Percentiles rank a stretch among this genome's conserved stretches.
These are phyloP conservation scores for Trichosporon coremiiforme DNA, from an alignment of 1,284 basidiomycete genomes.

Conservation along the genomic window DNA sequence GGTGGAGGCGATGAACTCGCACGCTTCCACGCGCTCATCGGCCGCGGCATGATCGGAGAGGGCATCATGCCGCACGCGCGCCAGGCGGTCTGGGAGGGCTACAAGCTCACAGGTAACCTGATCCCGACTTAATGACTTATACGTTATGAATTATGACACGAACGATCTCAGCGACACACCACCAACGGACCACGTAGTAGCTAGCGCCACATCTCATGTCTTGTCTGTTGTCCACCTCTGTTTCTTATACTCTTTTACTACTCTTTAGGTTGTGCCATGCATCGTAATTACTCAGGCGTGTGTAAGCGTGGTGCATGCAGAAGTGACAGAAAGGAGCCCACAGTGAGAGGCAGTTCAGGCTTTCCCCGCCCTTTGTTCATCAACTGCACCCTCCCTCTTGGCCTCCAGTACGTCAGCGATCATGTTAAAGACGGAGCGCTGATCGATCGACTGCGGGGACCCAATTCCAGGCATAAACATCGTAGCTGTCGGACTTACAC, in stretches of 20 bases:
- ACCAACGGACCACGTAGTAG: neutral
- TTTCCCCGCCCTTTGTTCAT: no score
- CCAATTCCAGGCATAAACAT: no score
- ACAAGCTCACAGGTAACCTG: constrained; percentile 2
- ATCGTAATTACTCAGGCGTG: neutral
- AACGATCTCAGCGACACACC: constrained; percentile 1
- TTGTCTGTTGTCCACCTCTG: constrained; percentile 7
- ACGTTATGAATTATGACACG: neutral
- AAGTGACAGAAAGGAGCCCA: no score
- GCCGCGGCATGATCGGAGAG: constrained; percentile 1
- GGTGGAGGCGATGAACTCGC: neutral
- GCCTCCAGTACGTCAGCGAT: no score
- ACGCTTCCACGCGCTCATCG: neutral
- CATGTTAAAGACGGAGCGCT: no score
- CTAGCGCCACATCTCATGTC: neutral
- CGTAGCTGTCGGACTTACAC: no score
- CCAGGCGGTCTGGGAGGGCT: constrained; percentile 4
- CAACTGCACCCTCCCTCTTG: no score
- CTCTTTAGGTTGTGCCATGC: constrained; percentile 4
- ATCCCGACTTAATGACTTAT: constrained; percentile 2
- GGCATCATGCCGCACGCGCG: constrained; percentile 15
- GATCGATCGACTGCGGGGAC: no score
- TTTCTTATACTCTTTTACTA: constrained; percentile 4
- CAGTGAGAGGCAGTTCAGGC: no score
- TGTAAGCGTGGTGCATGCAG: no score